Conservation (phyloP, 352 stramenopile species). For the Globisporangium cystogenes region DNA sequence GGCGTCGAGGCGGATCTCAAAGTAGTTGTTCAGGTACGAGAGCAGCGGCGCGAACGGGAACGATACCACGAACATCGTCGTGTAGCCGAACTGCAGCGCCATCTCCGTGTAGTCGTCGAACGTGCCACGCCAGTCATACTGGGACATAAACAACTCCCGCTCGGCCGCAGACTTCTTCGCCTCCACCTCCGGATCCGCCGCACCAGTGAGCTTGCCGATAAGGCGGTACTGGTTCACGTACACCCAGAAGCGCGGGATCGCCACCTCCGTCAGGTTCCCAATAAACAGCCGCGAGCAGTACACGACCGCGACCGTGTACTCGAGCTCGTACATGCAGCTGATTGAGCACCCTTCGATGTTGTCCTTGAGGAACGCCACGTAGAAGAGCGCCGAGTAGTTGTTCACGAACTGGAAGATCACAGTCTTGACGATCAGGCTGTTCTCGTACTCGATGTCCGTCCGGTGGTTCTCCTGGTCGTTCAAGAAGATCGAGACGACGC, state of each 20-base stretch:
- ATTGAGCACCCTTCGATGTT: slow-evolving; percentile 45
- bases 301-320: slow-evolving; percentile 89
- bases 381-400: slow-evolving; percentile 78
- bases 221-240: slow-evolving; percentile 67
- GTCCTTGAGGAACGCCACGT: slow-evolving; percentile 84
- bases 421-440: slow-evolving; percentile 84
- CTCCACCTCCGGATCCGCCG: slow-evolving; percentile 17
- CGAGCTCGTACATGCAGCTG: slow-evolving; percentile 86
- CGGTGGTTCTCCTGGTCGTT: slow-evolving; percentile 94
- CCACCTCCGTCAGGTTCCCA: slow-evolving; percentile 73
- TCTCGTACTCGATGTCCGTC: slow-evolving; percentile 95
- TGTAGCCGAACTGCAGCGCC: slow-evolving; percentile 89
- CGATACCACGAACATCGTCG: slow-evolving; percentile 91
- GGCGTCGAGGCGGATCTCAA: slow-evolving; percentile 90
- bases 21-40: slow-evolving; percentile 88
- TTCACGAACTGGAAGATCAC: slow-evolving; percentile 86
- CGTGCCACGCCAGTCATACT: slow-evolving; percentile 70
- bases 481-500: slow-evolving; percentile 45
- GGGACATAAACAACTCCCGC: slow-evolving; percentile 48
- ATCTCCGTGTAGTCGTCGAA: slow-evolving; percentile 88
- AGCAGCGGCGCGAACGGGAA: slow-evolving; percentile 90
- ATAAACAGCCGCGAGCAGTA: slow-evolving; percentile 88
- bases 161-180: slow-evolving; percentile 42
- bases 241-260: slow-evolving; percentile 65
- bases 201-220: slow-evolving; percentile 41